Percentiles rank a stretch among this genome's conserved stretches.
Evolutionary conservation across 768 basidiomycete species (phyloP).

Genomic region (Suillus discolor): DNA sequence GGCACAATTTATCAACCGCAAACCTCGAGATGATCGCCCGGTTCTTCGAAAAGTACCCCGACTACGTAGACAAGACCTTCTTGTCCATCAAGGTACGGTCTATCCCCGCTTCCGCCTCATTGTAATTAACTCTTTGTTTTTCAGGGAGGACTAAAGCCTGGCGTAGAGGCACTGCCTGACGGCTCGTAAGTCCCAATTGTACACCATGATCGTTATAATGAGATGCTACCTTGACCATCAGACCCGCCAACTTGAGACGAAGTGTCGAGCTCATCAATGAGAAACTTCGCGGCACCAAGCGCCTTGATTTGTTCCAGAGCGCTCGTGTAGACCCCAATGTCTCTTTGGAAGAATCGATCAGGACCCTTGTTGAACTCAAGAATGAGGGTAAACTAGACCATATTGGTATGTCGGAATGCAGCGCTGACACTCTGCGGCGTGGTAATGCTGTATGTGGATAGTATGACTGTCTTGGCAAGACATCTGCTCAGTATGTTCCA

Average conservation of each 20-base stretch:
- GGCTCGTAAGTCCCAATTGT: slow-evolving; percentile 19
- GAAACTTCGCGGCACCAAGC: slow-evolving; percentile 52
- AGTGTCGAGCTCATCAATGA: slow-evolving; percentile 49
- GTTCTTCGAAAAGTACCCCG: slow-evolving; percentile 49
- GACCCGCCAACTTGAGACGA: slow-evolving; percentile 45
- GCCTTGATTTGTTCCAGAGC: slow-evolving; percentile 60
- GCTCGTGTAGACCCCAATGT: slow-evolving; percentile 48
- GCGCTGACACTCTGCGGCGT: slow-evolving; percentile 48
- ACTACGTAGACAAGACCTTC: slow-evolving; percentile 36
- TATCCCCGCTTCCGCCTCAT: neutral
- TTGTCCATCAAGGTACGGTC: slow-evolving; percentile 35
- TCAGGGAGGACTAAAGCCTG: slow-evolving; percentile 24
- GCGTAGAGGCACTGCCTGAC: neutral
- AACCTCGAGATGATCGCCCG: slow-evolving; percentile 52
- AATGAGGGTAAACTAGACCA: slow-evolving; percentile 42
- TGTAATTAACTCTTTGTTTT: neutral
- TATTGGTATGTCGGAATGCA: slow-evolving; percentile 61
- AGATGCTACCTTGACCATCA: slow-evolving; percentile 18
- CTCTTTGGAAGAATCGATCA: slow-evolving; percentile 48
- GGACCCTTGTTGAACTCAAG: slow-evolving; percentile 45
- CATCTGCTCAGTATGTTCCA: slow-evolving; percentile 19
- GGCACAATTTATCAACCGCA: slow-evolving; percentile 37
- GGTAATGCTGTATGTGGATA: slow-evolving; percentile 31
- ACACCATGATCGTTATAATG: too few species aligned
- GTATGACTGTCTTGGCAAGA: neutral